phyloP scores from a whole-genome alignment of 139 green algal genomes.

The Mesotaenium endlicherianum region DNA sequence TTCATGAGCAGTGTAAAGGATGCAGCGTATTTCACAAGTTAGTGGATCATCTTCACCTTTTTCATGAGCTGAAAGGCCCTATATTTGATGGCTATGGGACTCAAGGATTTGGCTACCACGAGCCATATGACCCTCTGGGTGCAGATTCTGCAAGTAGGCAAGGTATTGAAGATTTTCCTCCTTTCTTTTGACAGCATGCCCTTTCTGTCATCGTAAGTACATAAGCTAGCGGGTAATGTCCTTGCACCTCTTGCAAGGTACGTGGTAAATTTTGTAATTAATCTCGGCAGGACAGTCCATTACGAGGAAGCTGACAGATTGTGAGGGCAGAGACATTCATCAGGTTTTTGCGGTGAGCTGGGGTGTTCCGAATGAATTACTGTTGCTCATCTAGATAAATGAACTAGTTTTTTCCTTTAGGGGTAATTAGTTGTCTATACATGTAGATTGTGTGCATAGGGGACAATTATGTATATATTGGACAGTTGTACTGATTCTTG shows the following conservation, averaged over 20 bases:
- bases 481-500: too few species aligned
- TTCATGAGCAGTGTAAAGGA: slow-evolving; percentile 52
- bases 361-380: too few species aligned
- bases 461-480: too few species aligned
- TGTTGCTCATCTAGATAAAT: too few species aligned
- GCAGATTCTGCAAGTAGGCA: not conserved
- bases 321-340: too few species aligned
- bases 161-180: not conserved
- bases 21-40: slow-evolving; percentile 66
- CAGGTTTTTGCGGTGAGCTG: too few species aligned
- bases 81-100: slow-evolving; percentile 25
- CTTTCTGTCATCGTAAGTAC: not conserved
- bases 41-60: slow-evolving; percentile 64
- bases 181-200: not conserved
- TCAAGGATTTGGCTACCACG: slow-evolving; percentile 13
- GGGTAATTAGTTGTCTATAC: too few species aligned
- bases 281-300: not conserved
- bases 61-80: slow-evolving; percentile 60
- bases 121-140: slow-evolving; percentile 3
- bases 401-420: too few species aligned
- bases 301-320: too few species aligned
- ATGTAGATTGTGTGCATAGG: not conserved
- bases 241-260: not conserved
- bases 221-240: not conserved
- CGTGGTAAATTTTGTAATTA: not conserved